These are phyloP conservation scores for Cucurbita maxima DNA, from an alignment of 306 rosid species.

Conservation along the genomic window DNA sequence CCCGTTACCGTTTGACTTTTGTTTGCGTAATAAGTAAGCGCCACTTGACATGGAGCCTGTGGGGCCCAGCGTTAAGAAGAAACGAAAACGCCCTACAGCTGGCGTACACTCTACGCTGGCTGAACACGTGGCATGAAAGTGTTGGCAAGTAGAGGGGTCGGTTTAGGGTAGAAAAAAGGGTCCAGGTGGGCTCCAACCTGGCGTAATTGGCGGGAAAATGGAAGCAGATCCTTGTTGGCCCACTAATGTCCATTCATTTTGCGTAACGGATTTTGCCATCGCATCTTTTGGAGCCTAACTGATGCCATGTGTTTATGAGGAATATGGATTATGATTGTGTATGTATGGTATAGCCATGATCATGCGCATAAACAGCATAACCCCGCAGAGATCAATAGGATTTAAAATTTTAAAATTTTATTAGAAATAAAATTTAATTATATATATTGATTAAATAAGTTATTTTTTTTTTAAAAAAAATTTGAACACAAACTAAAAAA, in stretches of 20 bases:
- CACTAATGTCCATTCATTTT: conserved; percentile 1
- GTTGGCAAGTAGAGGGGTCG: neutral
- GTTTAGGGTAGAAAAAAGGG: conserved; percentile 19
- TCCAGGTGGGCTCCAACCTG: conserved; percentile 19
- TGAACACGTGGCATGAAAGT: neutral
- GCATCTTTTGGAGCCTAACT: neutral
- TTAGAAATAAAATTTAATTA: no score
- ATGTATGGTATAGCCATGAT: neutral
- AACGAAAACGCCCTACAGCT: neutral
- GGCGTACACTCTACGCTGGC: neutral
- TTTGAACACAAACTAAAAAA: no score
- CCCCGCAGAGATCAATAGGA: no score
- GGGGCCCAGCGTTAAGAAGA: neutral
- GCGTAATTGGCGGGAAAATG: conserved; percentile 32
- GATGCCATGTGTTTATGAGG: neutral
- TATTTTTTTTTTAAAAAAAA: no score
- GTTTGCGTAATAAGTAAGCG: neutral
- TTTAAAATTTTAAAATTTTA: no score
- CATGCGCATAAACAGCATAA: neutral
- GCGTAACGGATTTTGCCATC: neutral
- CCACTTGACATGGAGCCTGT: neutral
- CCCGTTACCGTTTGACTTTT: neutral
- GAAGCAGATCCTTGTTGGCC: conserved; percentile 8
- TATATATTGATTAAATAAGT: no score
- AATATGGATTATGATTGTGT: neutral